These are phyloP conservation scores for Persicaria maculosa DNA, from an alignment of 148 eudicot genomes.

Conservation along the genomic window DNA sequence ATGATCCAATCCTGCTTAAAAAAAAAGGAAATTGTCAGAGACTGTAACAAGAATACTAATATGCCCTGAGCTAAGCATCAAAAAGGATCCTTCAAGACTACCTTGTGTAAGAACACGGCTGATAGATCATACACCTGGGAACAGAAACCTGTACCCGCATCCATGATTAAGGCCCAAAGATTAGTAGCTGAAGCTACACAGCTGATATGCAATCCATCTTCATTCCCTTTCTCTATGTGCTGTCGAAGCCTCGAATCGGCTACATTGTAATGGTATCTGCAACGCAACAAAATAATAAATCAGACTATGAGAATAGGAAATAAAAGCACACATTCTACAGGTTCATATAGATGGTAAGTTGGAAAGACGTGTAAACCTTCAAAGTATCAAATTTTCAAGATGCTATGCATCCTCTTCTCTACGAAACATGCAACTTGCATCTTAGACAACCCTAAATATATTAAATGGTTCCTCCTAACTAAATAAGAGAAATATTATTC, in stretches of 20 bases:
- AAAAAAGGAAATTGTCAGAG: neutral
- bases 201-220: conserved; percentile 69
- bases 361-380: neutral
- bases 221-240: conserved; percentile 77
- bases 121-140: conserved; percentile 80
- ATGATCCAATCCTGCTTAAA: conserved; percentile 68
- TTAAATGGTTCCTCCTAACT: neutral
- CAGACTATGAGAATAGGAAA: neutral
- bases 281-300: conserved; percentile 11
- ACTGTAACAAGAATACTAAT: neutral
- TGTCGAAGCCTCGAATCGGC: conserved; percentile 67
- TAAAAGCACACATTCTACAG: neutral
- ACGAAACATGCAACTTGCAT: neutral
- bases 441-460: neutral
- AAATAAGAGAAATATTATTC: neutral
- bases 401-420: neutral
- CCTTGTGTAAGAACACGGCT: conserved; percentile 71
- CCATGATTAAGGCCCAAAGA: conserved; percentile 86
- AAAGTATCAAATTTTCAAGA: neutral
- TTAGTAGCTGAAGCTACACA: conserved; percentile 74
- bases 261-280: conserved; percentile 83
- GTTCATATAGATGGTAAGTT: neutral
- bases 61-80: neutral
- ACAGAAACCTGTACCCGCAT: conserved; percentile 75
- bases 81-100: conserved; percentile 4